Conservation (phyloP, 176 grass and related monocot species). For the Musa acuminata region DNA sequence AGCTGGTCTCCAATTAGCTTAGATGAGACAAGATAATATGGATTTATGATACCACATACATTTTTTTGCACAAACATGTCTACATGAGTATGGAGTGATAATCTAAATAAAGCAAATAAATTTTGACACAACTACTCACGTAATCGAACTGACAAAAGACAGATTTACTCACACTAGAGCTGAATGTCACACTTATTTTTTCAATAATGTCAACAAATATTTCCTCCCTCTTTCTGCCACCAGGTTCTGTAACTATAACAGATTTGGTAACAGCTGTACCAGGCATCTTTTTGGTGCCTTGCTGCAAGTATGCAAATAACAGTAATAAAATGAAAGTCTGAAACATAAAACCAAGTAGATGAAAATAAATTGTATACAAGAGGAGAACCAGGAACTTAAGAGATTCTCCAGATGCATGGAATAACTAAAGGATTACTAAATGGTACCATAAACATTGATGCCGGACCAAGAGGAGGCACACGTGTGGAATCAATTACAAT, state of each 20-base stretch:
- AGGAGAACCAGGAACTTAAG: constrained; percentile 1
- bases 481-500: constrained; percentile 88
- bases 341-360: not conserved
- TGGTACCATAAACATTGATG: constrained; percentile 95
- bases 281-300: constrained; percentile 93
- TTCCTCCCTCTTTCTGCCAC: constrained; percentile 93
- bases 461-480: constrained; percentile 82
- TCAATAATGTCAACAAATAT: constrained; percentile 99
- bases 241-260: constrained; percentile 76
- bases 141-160: not conserved
- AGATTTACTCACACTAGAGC: constrained; percentile 69
- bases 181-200: constrained; percentile 99
- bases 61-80: not conserved
- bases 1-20: no score
- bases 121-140: not conserved
- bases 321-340: constrained; percentile 16
- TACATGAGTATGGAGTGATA: not conserved
- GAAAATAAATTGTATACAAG: not conserved
- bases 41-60: no score
- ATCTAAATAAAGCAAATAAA: not conserved
- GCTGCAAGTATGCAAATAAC: constrained; percentile 50
- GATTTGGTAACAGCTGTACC: constrained; percentile 99
- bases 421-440: not conserved
- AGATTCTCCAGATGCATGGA: not conserved
- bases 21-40: no score